Evolutionary conservation across 2,329 filamentous ascomycete species (phyloP).

Genomic region (Trichoderma sp.): DNA sequence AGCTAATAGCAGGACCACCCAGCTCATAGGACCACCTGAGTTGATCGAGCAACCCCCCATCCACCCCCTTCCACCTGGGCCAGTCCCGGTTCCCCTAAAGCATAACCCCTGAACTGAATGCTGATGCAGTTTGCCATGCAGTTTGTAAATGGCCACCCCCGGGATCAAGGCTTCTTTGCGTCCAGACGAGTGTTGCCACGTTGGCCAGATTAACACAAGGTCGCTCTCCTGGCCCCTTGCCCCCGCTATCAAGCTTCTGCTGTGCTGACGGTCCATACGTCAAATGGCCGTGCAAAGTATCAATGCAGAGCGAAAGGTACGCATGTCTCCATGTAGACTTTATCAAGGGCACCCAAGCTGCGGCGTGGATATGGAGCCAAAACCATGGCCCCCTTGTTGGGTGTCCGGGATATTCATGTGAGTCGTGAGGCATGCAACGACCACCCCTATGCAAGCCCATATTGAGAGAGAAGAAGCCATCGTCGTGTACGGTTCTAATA

Average conservation of each 20-base stretch:
- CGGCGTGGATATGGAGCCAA: neutral
- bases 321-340: slow-evolving; percentile 11
- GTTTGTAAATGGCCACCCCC: slow-evolving; percentile 23
- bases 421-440: slow-evolving; percentile 40
- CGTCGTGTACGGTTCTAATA: slow-evolving; percentile 24
- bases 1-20: neutral
- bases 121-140: slow-evolving; percentile 29
- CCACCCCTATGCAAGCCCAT: slow-evolving; percentile 25
- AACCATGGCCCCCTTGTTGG: slow-evolving; percentile 6
- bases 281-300: neutral
- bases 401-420: slow-evolving; percentile 39
- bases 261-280: slow-evolving; percentile 13
- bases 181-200: slow-evolving; percentile 29
- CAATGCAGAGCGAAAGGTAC: no score
- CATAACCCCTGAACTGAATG: slow-evolving; percentile 15
- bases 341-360: neutral
- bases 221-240: slow-evolving; percentile 15
- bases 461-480: neutral
- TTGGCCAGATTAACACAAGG: slow-evolving; percentile 25
- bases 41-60: neutral
- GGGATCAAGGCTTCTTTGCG: slow-evolving; percentile 7
- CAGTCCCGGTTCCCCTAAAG: neutral
- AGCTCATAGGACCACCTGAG: neutral
- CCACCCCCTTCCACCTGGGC: neutral
- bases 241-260: slow-evolving; percentile 24